Percentiles rank a stretch among this genome's conserved stretches.
Evolutionary conservation across 768 basidiomycete species (phyloP).

Genomic region (Amanita inopinata): DNA sequence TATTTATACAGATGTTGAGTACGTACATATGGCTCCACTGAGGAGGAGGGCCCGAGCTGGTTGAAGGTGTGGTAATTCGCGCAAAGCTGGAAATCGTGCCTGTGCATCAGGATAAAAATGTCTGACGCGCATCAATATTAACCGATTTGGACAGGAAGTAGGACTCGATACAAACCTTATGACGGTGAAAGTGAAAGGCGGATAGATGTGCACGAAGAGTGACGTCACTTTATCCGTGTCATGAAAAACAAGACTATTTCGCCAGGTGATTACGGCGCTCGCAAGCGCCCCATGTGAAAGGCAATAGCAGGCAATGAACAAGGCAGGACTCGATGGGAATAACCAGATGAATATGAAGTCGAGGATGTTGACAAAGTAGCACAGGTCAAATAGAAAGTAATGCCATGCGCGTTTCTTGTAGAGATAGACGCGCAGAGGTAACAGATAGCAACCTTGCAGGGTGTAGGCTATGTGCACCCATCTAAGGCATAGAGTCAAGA

Average conservation of each 20-base stretch:
- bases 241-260: slow-evolving; percentile 97
- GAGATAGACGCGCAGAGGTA: slow-evolving; percentile 72
- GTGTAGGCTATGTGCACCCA: slow-evolving; percentile 90
- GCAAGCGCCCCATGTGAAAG: slow-evolving; percentile 87
- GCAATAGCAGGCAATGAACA: slow-evolving; percentile 91
- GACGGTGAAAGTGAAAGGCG: slow-evolving; percentile 84
- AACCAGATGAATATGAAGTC: slow-evolving; percentile 90
- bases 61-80: slow-evolving; percentile 55
- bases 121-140: slow-evolving; percentile 27
- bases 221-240: slow-evolving; percentile 95
- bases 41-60: slow-evolving; percentile 68
- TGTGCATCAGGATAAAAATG: slow-evolving; percentile 83
- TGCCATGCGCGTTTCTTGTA: slow-evolving; percentile 95
- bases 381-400: slow-evolving; percentile 89
- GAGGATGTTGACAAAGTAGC: slow-evolving; percentile 90
- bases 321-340: slow-evolving; percentile 60
- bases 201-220: slow-evolving; percentile 91
- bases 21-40: slow-evolving; percentile 77
- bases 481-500: slow-evolving; percentile 29
- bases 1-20: not conserved
- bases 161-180: slow-evolving; percentile 71
- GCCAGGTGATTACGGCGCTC: slow-evolving; percentile 95
- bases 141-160: not conserved
- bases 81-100: slow-evolving; percentile 78
- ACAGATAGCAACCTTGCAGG: slow-evolving; percentile 61